phyloP scores from a whole-genome alignment of 1,284 basidiomycete species.

The Exobasidium cylindrosporum region DNA sequence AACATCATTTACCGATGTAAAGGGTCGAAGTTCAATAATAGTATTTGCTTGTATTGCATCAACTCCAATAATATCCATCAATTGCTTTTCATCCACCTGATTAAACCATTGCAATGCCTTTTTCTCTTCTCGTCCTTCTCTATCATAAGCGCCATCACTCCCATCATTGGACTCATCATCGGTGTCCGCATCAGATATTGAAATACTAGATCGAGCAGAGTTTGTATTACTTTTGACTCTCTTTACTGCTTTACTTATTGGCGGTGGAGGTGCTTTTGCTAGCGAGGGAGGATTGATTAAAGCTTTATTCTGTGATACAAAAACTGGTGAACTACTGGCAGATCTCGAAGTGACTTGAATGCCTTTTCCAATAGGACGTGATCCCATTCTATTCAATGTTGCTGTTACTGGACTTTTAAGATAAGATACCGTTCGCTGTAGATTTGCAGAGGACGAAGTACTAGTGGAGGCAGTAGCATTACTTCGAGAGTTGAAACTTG shows the following conservation, averaged over 20 bases:
- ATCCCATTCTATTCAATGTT: neutral
- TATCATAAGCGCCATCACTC: conserved; percentile 32
- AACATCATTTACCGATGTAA: conserved; percentile 69
- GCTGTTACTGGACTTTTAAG: neutral
- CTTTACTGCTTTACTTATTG: neutral
- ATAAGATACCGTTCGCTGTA: neutral
- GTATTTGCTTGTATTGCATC: conserved; percentile 74
- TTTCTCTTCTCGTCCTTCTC: conserved; percentile 33
- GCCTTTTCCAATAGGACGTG: neutral
- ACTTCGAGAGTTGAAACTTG: no score
- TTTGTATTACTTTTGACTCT: neutral
- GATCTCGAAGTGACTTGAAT: neutral
- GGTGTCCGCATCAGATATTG: conserved; percentile 2
- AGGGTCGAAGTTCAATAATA: conserved; percentile 80
- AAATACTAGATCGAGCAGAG: neutral
- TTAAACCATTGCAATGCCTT: conserved; percentile 74
- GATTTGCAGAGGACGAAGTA: no score
- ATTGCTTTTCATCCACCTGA: conserved; percentile 65
- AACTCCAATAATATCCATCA: conserved; percentile 89
- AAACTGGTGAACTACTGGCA: neutral
- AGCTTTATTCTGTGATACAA: neutral
- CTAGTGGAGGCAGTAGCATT: neutral
- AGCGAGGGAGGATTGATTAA: neutral
- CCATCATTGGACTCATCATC: conserved; percentile 31
- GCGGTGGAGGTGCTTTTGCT: neutral